Percentiles rank a stretch among this genome's conserved stretches.
Conservation (phyloP, 2,329 filamentous ascomycete genomes). For the Pseudogymnoascus sp. region DNA sequence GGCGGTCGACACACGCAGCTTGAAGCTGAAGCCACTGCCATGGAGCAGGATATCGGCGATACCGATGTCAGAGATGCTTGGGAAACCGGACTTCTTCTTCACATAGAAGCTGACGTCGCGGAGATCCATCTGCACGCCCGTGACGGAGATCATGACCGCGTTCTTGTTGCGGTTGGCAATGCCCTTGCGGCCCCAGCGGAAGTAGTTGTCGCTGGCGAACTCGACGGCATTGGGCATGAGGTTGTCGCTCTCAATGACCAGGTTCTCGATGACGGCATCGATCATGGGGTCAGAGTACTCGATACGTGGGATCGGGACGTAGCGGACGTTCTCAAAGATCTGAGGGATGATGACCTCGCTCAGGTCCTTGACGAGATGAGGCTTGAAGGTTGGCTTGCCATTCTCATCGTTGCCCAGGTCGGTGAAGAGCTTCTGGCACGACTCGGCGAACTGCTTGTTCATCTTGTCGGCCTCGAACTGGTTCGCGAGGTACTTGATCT, state of each 20-base stretch:
- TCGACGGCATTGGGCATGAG: slow-evolving; percentile 89
- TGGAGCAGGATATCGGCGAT: slow-evolving; percentile 82
- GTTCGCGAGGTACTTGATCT: slow-evolving; percentile 79
- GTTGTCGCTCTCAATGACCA: slow-evolving; percentile 94
- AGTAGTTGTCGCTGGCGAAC: slow-evolving; percentile 85
- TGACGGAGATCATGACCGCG: slow-evolving; percentile 70
- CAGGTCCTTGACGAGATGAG: slow-evolving; percentile 82
- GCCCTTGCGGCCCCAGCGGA: slow-evolving; percentile 88
- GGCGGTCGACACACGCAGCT: slow-evolving; percentile 77
- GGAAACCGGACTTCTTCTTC: slow-evolving; percentile 92
- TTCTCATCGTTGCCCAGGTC: slow-evolving; percentile 83
- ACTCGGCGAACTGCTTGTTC: slow-evolving; percentile 71
- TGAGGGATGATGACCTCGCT: slow-evolving; percentile 78
- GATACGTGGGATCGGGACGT: slow-evolving; percentile 88
- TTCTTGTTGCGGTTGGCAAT: slow-evolving; percentile 75
- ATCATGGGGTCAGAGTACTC: slow-evolving; percentile 80
- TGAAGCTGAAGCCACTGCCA: slow-evolving; percentile 84
- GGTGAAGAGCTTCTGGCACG: slow-evolving; percentile 76
- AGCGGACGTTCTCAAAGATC: slow-evolving; percentile 75
- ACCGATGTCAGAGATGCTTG: slow-evolving; percentile 76
- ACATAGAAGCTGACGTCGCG: slow-evolving; percentile 89
- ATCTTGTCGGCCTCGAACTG: slow-evolving; percentile 85
- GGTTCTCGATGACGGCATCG: slow-evolving; percentile 86
- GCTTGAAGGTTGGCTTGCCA: slow-evolving; percentile 86
- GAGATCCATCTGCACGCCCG: slow-evolving; percentile 88